Evolutionary conservation across 2,329 filamentous ascomycete species (phyloP), one percentile per base, ranked within the genome.

Genomic region (Alternaria sp.): DNA sequence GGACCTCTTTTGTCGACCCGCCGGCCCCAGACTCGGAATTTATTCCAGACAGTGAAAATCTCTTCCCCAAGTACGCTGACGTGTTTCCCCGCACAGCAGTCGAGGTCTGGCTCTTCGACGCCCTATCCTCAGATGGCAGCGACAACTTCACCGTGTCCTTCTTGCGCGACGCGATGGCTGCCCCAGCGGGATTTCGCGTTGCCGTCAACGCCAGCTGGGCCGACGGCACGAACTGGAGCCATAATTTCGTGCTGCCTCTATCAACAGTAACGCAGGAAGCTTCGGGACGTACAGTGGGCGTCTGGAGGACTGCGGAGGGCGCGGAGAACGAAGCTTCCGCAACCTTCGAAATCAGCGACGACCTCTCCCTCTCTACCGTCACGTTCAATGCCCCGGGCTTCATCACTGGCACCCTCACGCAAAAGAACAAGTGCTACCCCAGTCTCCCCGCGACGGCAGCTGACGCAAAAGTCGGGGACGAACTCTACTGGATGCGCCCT

Each of bases 81-180:
- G 31, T 28, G 36, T 45, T 57, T 46, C 46, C 54, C 37, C 23
- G 26, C 31, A 57, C 48, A 28, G 54, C 54, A 29, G 44, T 50
- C 24, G 54, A 56, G 44, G 45, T 56, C 8, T 56, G 54, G 54
- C 46, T 50, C 23, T 56, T 56, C 31, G 54, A 56, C 34, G 54
- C 45, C 26, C 37, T 55, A 21, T 17, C 42, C 7, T 33, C 31
- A 33, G 28, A 50, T 51, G 54, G 54, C 21, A 36, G 44, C 26
- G 45, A 56, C 36, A 45, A 41, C 42, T 55, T 55, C 28, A 55
- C 52, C 34, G 45, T 56, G n/a, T 56, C 54, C 13, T 50, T 50
- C 45, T 34, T 50, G 24, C 45, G 54, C 14, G 54, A 50, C 26
- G 36, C 11, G 7, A 56, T 51, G 45, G 54, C 46, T 1, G 46